Evolutionary conservation across 2,329 filamentous ascomycete genomes (phyloP).

Genomic region (Epichloe amarillans): DNA sequence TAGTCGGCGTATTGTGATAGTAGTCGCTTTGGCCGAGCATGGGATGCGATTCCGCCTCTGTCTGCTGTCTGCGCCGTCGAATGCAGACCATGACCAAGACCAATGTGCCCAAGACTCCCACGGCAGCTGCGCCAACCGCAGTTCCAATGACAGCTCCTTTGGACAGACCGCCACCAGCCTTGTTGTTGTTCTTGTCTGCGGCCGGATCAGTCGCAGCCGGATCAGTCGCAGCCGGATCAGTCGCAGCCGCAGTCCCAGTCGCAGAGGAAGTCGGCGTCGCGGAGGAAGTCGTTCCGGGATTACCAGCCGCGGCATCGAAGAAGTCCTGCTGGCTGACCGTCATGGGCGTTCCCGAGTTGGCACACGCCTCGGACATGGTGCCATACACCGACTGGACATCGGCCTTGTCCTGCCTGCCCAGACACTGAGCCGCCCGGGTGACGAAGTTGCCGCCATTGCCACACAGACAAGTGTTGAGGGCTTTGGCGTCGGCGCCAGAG

Average conservation of each 20-base stretch:
- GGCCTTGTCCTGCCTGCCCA: slow-evolving; percentile 20
- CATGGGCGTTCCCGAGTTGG: slow-evolving; percentile 29
- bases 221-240: too few species aligned
- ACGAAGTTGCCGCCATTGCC: slow-evolving; percentile 35
- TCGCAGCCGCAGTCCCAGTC: too few species aligned
- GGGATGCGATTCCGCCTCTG: slow-evolving; percentile 16
- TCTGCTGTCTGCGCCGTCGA: slow-evolving; percentile 14
- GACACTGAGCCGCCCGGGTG: slow-evolving; percentile 30
- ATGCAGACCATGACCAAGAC: slow-evolving; percentile 14
- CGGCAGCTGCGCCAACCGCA: slow-evolving; percentile 22
- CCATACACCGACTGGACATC: slow-evolving; percentile 30
- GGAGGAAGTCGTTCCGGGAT: background rate
- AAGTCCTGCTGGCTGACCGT: slow-evolving; percentile 28
- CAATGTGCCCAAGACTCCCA: slow-evolving; percentile 15
- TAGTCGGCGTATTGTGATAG: slow-evolving; percentile 8
- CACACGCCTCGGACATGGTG: slow-evolving; percentile 30
- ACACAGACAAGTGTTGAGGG: slow-evolving; percentile 38
- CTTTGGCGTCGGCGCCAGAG: slow-evolving; percentile 21
- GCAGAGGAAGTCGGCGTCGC: background rate
- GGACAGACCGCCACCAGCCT: slow-evolving; percentile 14
- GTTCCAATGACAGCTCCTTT: slow-evolving; percentile 26
- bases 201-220: background rate
- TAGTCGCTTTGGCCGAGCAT: slow-evolving; percentile 15
- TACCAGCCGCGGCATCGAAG: slow-evolving; percentile 13
- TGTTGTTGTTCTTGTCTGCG: background rate